These are phyloP conservation scores for Conringia planisiliqua DNA, from an alignment of 345 rosid species.

Conservation along the genomic window DNA sequence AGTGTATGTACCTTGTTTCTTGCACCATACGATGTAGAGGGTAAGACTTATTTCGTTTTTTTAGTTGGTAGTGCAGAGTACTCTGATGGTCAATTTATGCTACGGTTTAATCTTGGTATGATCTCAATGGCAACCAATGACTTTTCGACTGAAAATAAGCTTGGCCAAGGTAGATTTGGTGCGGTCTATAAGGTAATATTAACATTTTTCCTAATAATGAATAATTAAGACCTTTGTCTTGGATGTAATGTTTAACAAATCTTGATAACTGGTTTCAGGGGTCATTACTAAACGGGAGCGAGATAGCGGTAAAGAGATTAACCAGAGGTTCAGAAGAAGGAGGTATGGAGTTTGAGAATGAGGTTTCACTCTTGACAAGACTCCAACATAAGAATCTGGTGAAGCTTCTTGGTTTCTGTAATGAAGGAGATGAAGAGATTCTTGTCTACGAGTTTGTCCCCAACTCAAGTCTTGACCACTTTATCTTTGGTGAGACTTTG, in stretches of 20 bases:
- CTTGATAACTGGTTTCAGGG: slow-evolving; percentile 30
- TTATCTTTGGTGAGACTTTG: too few species aligned
- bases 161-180: slow-evolving; percentile 45
- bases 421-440: too few species aligned
- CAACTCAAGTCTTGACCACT: too few species aligned
- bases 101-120: background rate
- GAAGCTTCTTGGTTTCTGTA: too few species aligned
- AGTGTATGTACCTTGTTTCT: background rate
- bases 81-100: slow-evolving; percentile 4
- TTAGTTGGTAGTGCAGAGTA: background rate
- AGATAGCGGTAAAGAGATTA: slow-evolving; percentile 44
- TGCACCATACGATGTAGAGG: background rate
- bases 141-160: slow-evolving; percentile 30
- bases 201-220: background rate
- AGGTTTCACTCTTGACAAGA: too few species aligned
- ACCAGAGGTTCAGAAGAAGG: too few species aligned
- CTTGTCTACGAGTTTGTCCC: too few species aligned
- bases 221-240: background rate
- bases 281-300: slow-evolving; percentile 23
- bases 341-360: too few species aligned
- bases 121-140: background rate
- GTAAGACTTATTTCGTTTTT: too few species aligned
- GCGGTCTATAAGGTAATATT: slow-evolving; percentile 36
- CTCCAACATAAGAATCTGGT: too few species aligned
- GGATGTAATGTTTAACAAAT: background rate